Conservation (phyloP, 768 basidiomycete species). For the Coprinellus micaceus region DNA sequence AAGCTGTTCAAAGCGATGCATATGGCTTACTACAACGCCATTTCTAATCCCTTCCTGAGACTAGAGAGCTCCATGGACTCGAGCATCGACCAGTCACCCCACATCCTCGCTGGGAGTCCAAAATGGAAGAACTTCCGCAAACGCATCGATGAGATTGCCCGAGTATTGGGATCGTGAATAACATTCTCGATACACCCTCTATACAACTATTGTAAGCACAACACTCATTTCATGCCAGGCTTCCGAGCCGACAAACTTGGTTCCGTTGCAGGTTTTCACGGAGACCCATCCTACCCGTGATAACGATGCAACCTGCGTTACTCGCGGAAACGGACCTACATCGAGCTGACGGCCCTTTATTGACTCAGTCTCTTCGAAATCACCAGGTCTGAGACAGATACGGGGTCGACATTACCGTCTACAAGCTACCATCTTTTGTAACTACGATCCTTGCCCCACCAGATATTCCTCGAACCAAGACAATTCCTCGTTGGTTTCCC, state of each 20-base stretch:
- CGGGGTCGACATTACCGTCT: slow-evolving; percentile 58
- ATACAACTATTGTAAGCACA: neutral
- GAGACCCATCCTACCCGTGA: neutral
- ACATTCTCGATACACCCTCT: neutral
- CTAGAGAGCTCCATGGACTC: slow-evolving; percentile 49
- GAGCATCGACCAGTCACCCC: slow-evolving; percentile 47
- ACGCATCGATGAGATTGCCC: slow-evolving; percentile 72
- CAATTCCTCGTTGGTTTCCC: slow-evolving; percentile 58
- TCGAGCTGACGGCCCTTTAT: slow-evolving; percentile 51
- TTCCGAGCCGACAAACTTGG: neutral
- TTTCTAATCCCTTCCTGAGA: slow-evolving; percentile 84
- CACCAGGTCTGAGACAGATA: slow-evolving; percentile 87
- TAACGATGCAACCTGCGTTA: slow-evolving; percentile 1
- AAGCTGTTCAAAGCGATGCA: slow-evolving; percentile 89
- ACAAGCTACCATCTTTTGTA: neutral
- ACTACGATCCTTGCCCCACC: slow-evolving; percentile 20
- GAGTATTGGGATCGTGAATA: slow-evolving; percentile 42
- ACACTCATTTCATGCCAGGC: neutral
- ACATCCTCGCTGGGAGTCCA: slow-evolving; percentile 56
- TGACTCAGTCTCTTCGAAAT: slow-evolving; percentile 67
- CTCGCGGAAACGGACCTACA: slow-evolving; percentile 8
- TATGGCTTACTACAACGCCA: slow-evolving; percentile 78
- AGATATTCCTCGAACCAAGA: slow-evolving; percentile 33
- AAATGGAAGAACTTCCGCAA: slow-evolving; percentile 69
- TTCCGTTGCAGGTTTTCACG: slow-evolving; percentile 6